Evolutionary conservation across 129 eudicot genomes (phyloP), one percentile per base, ranked within the genome.

Genomic region (Flaveria ramosissima): DNA sequence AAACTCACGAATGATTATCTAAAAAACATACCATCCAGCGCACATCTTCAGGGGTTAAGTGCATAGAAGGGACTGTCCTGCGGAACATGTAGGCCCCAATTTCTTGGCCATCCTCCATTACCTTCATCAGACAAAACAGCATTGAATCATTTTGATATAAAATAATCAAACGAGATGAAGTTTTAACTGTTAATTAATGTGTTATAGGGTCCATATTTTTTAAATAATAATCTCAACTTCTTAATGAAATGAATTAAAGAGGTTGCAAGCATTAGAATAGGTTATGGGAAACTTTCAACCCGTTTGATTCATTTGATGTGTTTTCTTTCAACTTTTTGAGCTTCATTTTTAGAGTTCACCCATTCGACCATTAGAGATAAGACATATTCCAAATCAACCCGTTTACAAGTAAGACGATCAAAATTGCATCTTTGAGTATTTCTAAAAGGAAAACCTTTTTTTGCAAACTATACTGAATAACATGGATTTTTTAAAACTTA

Each of bases 81-180:
- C 98, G 92, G 26, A 93, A 93, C 98, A 93, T 93, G 85, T 90
- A 93, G 14, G 99, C 99, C 57, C 92, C 92, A 10, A 95, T 92
- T 83, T 95, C 99, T 84, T 83, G 97, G 71, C 87, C 99, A 63
- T 95, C 99, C 85, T 95, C 99, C 99, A 95, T 95, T 67, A 95
- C 97, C 99, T 94, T 84, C 70, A 74, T 52, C 71, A 67, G 32
- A 39, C 27, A 27, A 16, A 30, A 19, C 9, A n/a, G 70, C 52
- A 70, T 23, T 48, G 36, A 27, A 60, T 17, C 26, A 20, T 43
- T 30, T 36, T n/a, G 20, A 72, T 41, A 59, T 77, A 14, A 15
- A 68, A 45, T 17, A 19, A 36, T 78, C 60, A 20, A 23, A 77
- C 9, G 13, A 23, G 61, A 72, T 69, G 67, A 20, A 60, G 26